phyloP scores from a whole-genome alignment of 2,329 filamentous ascomycete genomes.

The Claviceps capensis region DNA sequence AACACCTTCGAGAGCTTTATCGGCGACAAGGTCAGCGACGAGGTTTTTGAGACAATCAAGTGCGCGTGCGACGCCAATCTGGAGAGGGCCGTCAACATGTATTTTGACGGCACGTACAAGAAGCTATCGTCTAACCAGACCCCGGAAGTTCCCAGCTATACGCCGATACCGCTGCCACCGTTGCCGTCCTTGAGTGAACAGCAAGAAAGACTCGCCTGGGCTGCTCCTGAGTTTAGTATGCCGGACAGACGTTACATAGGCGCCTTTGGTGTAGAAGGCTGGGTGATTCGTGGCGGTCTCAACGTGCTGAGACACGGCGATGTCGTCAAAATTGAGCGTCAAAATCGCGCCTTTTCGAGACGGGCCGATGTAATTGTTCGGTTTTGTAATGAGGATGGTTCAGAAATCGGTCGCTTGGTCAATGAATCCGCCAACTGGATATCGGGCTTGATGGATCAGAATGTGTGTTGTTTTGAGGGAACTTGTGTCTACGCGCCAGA shows the following conservation, averaged over 20 bases:
- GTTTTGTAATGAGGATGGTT: constrained; percentile 67
- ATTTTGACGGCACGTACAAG: constrained; percentile 56
- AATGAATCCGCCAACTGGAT: constrained; percentile 87
- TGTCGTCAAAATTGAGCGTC: constrained; percentile 70
- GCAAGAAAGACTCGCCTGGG: neutral
- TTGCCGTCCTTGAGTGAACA: neutral
- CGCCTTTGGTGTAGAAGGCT: constrained; percentile 80
- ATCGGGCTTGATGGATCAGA: constrained; percentile 80
- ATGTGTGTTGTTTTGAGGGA: constrained; percentile 75
- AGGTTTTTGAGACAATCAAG: constrained; percentile 36
- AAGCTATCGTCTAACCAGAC: constrained; percentile 20
- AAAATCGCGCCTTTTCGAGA: constrained; percentile 48
- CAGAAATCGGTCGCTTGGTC: constrained; percentile 74
- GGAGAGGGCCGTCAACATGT: constrained; percentile 54
- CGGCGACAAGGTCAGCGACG: constrained; percentile 38
- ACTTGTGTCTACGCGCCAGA: constrained; percentile 84
- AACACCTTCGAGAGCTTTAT: constrained; percentile 45
- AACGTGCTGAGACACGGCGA: constrained; percentile 71
- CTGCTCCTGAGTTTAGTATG: constrained; percentile 13
- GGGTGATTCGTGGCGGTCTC: constrained; percentile 75
- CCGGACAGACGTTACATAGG: constrained; percentile 60
- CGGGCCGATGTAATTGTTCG: constrained; percentile 79
- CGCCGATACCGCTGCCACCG: neutral
- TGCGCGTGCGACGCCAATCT: constrained; percentile 42
- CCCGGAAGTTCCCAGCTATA: neutral